Percentiles rank a stretch among this genome's conserved stretches.
Evolutionary conservation across 179 eudicot genomes (phyloP).

Genomic region (Gypsophila paniculata): DNA sequence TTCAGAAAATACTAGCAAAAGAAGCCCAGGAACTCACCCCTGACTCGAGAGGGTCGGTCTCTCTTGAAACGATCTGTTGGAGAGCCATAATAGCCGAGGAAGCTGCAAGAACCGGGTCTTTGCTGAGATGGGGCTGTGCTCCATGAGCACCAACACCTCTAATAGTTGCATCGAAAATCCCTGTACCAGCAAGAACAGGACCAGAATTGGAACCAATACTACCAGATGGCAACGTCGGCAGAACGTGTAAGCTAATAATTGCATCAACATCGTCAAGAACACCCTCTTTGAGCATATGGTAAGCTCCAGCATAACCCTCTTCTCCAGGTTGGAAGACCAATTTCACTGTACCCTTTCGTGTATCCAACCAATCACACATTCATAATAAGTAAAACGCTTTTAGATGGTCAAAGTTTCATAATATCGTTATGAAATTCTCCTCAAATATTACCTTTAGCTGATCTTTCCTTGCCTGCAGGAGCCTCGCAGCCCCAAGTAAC

Average conservation of each 20-base stretch:
- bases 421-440: too few relatives aligned
- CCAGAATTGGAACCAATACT: conserved; percentile 44
- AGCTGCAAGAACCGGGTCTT: conserved; percentile 59
- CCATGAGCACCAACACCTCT: conserved; percentile 62
- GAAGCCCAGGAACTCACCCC: conserved; percentile 30
- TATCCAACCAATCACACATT: background rate
- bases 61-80: conserved; percentile 69
- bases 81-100: conserved; percentile 52
- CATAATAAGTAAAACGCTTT: background rate
- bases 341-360: conserved; percentile 48
- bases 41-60: conserved; percentile 57
- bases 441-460: conserved; percentile 30
- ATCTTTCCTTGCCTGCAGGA: conserved; percentile 33
- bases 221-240: conserved; percentile 40
- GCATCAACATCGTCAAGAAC: conserved; percentile 45
- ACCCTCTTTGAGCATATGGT: conserved; percentile 46
- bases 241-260: conserved; percentile 44
- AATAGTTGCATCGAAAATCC: conserved; percentile 39
- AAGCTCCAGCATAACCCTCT: conserved; percentile 56
- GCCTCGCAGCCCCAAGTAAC: conserved; percentile 48
- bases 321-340: conserved; percentile 63
- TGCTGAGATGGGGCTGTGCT: conserved; percentile 57
- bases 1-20: background rate
- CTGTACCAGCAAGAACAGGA: conserved; percentile 50
- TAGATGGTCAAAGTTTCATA: background rate